Evolutionary conservation across 495 filamentous ascomycete genomes (phyloP).

Genomic region (Hypoxylon cercidicola): DNA sequence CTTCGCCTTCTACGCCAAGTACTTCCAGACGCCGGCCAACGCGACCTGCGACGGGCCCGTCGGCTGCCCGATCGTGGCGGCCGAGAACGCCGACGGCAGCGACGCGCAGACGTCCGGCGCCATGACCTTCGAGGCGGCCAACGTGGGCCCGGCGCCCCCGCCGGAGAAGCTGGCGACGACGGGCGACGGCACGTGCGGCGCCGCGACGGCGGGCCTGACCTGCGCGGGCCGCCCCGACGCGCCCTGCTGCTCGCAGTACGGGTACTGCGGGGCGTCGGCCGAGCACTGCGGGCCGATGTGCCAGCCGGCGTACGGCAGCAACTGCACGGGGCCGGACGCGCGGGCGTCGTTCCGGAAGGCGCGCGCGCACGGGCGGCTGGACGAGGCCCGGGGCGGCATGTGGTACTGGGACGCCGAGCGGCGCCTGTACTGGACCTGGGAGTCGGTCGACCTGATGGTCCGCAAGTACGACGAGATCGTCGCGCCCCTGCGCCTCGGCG

Average conservation of each 20-base stretch:
- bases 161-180: slow-evolving; percentile 10
- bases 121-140: slow-evolving; percentile 58
- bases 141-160: slow-evolving; percentile 40
- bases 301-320: slow-evolving; percentile 41
- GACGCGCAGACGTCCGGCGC: slow-evolving; percentile 67
- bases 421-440: slow-evolving; percentile 74
- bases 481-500: slow-evolving; percentile 62
- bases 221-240: slow-evolving; percentile 20
- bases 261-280: slow-evolving; percentile 40
- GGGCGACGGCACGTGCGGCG: slow-evolving; percentile 31
- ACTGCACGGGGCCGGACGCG: slow-evolving; percentile 42
- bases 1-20: slow-evolving; percentile 73
- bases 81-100: slow-evolving; percentile 66
- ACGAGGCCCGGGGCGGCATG: slow-evolving; percentile 62
- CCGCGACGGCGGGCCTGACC: background rate
- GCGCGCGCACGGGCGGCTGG: slow-evolving; percentile 57
- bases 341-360: slow-evolving; percentile 53
- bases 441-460: slow-evolving; percentile 63
- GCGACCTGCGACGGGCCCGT: slow-evolving; percentile 53
- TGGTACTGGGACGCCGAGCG: slow-evolving; percentile 66
- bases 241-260: slow-evolving; percentile 35
- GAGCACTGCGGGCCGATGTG: slow-evolving; percentile 35
- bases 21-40: slow-evolving; percentile 62
- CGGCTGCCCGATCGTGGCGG: slow-evolving; percentile 62
- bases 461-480: slow-evolving; percentile 70